Base-by-base conservation (phyloP, 1,139 yeast species). In the Candida tropicalis region DNA sequence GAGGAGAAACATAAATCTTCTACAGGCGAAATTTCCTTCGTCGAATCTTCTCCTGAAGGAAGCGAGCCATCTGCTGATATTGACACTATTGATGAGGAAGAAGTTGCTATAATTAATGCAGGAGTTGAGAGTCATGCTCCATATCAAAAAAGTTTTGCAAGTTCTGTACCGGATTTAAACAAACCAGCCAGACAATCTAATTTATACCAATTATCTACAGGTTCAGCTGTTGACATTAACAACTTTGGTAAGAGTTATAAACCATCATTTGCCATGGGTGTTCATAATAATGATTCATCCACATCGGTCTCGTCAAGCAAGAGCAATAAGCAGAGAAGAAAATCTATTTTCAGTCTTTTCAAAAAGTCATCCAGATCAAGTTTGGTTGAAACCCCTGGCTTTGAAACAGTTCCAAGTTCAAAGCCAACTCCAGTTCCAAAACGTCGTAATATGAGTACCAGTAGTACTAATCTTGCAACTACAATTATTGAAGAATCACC, bases 171-270 rank as follows among this genome's bases (percentile, higher is more conserved):
- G 1, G 59, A 65, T 32, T 55, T 65, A 54, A 29, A 11, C 11
- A 23, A 22, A 12, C 16, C 33, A 49, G 15, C 45, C 44, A 17
- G 51, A 48, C 35, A 35, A 13, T 43, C 45, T 10, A 37, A 39
- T 10, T 36, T 67, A 15, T 68, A 62, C 46, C 57, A 60, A 42
- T 54, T 66, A 38, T 55, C 70, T n/a, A 54, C 66, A 36, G 75
- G 75, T 2, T 72, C 77, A 17, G 70, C 67, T 7, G 56, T 73
- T 41, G 75, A 73, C 54, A 61, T 73, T 36, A 51, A 64, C 15
- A 69, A 70, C 46, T 73, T 73, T 53, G 79, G 79, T n/a, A 63
- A 64, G 43, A 57, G 50, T 41, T 57, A 71, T 51, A 63, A 64
- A 43, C 79, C 79, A n/a, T 62, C 74, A 0, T 73, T 52, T 38